phyloP scores from a whole-genome alignment of 768 basidiomycete species.

The Baorangia bicolor region DNA sequence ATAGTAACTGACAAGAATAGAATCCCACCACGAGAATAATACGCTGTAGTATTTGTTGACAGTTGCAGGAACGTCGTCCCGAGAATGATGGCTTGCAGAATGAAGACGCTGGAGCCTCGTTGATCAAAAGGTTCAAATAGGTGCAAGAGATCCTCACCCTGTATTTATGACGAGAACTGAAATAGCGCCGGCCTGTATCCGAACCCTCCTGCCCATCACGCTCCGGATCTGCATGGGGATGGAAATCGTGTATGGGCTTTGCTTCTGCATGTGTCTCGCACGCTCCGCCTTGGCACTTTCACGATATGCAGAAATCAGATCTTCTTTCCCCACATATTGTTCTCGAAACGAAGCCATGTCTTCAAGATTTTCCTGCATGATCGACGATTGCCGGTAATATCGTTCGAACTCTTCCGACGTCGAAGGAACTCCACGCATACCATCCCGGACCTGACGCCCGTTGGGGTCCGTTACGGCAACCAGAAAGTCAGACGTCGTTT shows the following conservation, averaged over 20 bases:
- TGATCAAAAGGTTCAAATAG: neutral
- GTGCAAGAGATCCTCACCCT: constrained; percentile 8
- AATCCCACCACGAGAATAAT: constrained; percentile 71
- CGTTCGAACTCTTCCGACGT: constrained; percentile 59
- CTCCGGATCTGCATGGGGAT: constrained; percentile 47
- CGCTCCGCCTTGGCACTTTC: constrained; percentile 54
- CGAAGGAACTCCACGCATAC: constrained; percentile 30
- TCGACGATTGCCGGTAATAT: constrained; percentile 42
- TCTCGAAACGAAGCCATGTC: constrained; percentile 50
- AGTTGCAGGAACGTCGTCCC: constrained; percentile 48
- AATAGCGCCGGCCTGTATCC: constrained; percentile 43
- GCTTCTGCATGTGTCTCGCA: constrained; percentile 43
- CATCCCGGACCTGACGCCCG: constrained; percentile 49
- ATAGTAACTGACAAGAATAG: constrained; percentile 66
- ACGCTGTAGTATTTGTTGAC: constrained; percentile 35
- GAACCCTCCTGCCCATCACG: constrained; percentile 46
- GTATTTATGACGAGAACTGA: constrained; percentile 32
- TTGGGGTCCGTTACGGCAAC: constrained; percentile 62
- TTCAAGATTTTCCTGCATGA: constrained; percentile 40
- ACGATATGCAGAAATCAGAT: constrained; percentile 44
- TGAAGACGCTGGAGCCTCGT: constrained; percentile 35
- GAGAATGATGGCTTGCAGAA: constrained; percentile 34
- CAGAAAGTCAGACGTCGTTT: constrained; percentile 64
- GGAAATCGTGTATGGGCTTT: constrained; percentile 50
- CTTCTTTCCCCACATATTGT: constrained; percentile 45